phyloP scores from a whole-genome alignment of 305 asterid species.

The Fraxinus latifolia region DNA sequence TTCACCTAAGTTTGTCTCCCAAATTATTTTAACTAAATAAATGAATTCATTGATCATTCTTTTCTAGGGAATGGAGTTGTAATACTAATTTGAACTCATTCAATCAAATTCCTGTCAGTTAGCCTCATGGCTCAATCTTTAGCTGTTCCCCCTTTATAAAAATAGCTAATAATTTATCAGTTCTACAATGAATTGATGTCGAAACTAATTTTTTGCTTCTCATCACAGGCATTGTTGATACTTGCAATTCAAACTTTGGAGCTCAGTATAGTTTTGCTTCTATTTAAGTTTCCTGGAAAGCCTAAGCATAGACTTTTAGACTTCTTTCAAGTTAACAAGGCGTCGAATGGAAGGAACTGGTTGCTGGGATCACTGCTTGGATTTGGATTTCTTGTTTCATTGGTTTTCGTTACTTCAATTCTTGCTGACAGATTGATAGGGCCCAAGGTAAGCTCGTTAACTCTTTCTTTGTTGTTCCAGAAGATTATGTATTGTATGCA shows the following conservation, averaged over 20 bases:
- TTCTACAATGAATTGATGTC: neutral
- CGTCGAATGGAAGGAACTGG: conserved; percentile 54
- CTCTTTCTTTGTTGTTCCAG: neutral
- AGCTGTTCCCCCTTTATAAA: neutral
- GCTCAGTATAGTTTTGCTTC: conserved; percentile 53
- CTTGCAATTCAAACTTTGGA: conserved; percentile 58
- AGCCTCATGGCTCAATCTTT: neutral
- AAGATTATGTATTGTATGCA: neutral
- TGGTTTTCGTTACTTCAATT: conserved; percentile 55
- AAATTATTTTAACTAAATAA: neutral
- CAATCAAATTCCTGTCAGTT: neutral
- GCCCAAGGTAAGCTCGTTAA: conserved; percentile 45
- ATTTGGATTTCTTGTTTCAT: conserved; percentile 46
- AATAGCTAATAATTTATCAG: neutral
- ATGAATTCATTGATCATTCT: neutral
- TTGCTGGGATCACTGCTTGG: conserved; percentile 58
- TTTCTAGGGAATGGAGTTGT: neutral
- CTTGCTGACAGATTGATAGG: conserved; percentile 46
- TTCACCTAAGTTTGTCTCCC: neutral
- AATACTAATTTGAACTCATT: neutral
- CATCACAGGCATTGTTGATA: conserved; percentile 52
- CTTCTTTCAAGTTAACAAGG: conserved; percentile 42
- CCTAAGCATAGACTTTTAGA: conserved; percentile 50
- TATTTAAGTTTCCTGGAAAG: conserved; percentile 49
- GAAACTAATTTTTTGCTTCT: conserved; percentile 18